Base-by-base conservation (phyloP, 805 yeast genomes). In the Ogataea parapolymorpha region DNA sequence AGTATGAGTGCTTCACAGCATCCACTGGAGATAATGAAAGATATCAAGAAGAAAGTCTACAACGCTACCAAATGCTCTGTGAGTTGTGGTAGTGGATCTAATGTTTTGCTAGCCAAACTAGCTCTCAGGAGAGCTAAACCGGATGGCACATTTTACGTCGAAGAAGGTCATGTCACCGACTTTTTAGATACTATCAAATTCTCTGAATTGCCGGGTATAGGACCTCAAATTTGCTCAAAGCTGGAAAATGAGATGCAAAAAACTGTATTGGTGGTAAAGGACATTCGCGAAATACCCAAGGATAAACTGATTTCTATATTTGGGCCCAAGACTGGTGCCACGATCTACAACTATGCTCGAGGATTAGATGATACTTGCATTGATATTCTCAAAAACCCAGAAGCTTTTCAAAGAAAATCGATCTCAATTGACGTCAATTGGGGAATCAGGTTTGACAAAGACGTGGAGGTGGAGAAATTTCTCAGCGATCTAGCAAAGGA, bases 351-450 rank as follows among this genome's bases (percentile, higher is more conserved):
- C 1, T 81, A 75, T 48, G 67, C 83, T 6, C 58, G 79, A 10
- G 97, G 96, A 0, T 62, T 70, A 9, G 97, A 91, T 60, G 63
- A 67, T 33, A 75, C 84, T 0, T 72, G 72, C 5, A 74, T 82
- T 37, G 78, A 75, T 27, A 66, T 82, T n/a, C 59, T 77, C 23
- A 46, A 59, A 7, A 68, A 70, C 24, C 77, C 79, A 8, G 63
- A 68, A 12, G 77, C 65, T 38, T 69, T 79, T 14, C 71, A 76
- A 10, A 69, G 95, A 20, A 88, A 87, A 52, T 77, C 93, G 1
- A 74, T 91, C 0, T 87, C 95, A 0, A 84, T 89, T 4, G 98
- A 91, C 56, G 82, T 91, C 20, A 86, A 88, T 47, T 91, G 88
- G 82, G 98, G 96, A 0, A 85, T 91, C 1, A 58, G 98, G 35